phyloP scores from a whole-genome alignment of 768 basidiomycete genomes.

The Baorangia bicolor region DNA sequence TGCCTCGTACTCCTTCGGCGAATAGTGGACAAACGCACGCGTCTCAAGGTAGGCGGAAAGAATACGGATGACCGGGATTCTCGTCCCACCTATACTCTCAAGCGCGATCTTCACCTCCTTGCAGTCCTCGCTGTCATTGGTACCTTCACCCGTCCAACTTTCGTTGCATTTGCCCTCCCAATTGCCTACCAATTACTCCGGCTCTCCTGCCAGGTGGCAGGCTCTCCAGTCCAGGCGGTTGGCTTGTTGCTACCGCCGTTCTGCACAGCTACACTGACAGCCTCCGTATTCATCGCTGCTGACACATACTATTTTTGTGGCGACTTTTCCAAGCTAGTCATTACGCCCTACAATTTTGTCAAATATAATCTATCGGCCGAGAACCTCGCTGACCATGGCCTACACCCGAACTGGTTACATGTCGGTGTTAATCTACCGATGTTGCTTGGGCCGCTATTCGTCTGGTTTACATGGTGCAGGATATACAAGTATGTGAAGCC shows the following conservation, averaged over 20 bases:
- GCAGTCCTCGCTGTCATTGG: slow-evolving; percentile 30
- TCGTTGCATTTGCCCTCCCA: slow-evolving; percentile 34
- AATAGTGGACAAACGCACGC: slow-evolving; percentile 6
- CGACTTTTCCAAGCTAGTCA: slow-evolving; percentile 15
- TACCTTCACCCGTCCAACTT: slow-evolving; percentile 38
- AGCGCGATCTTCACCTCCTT: slow-evolving; percentile 25
- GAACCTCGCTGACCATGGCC: slow-evolving; percentile 39
- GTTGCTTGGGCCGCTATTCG: slow-evolving; percentile 37
- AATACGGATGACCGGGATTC: not conserved
- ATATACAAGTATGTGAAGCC: slow-evolving; percentile 6
- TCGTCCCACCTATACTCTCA: not conserved
- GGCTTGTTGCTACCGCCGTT: slow-evolving; percentile 20
- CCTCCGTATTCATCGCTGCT: slow-evolving; percentile 19
- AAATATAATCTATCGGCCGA: slow-evolving; percentile 36
- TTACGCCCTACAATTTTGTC: slow-evolving; percentile 40
- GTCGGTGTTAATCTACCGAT: slow-evolving; percentile 40
- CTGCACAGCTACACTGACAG: slow-evolving; percentile 18
- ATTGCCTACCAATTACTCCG: slow-evolving; percentile 28
- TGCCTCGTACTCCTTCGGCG: slow-evolving; percentile 28
- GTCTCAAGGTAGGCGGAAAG: not conserved
- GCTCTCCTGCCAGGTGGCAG: slow-evolving; percentile 5
- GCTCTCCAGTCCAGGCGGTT: slow-evolving; percentile 7
- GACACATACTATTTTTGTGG: slow-evolving; percentile 38
- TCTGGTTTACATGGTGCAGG: slow-evolving; percentile 20
- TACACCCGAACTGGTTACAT: slow-evolving; percentile 43